Conservation (phyloP, 1,284 basidiomycete genomes). For the Wolfiporia cocos region DNA sequence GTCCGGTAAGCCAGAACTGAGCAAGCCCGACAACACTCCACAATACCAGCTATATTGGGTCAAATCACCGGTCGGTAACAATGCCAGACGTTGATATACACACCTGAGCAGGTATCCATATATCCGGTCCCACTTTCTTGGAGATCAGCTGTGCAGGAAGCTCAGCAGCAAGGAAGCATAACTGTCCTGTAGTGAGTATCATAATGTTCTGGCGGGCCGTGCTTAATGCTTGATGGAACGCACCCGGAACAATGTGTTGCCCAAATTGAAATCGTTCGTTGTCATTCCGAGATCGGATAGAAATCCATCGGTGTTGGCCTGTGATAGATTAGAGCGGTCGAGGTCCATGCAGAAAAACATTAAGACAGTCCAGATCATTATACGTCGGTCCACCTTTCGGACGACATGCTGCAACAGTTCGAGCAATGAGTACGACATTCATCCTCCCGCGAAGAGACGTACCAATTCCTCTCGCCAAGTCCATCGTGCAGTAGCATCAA, state of each 20-base stretch:
- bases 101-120: conserved; percentile 67
- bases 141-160: conserved; percentile 68
- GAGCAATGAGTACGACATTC: not conserved
- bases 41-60: conserved; percentile 35
- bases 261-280: conserved; percentile 63
- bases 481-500: conserved; percentile 64
- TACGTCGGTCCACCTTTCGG: conserved; percentile 54
- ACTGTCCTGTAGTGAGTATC: no score
- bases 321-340: conserved; percentile 49
- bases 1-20: conserved; percentile 60
- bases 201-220: no score
- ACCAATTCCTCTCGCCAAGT: conserved; percentile 61
- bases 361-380: conserved; percentile 58
- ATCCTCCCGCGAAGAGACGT: conserved; percentile 10
- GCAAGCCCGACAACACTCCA: conserved; percentile 50
- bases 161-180: conserved; percentile 57
- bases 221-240: no score
- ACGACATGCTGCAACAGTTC: conserved; percentile 34
- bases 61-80: not conserved
- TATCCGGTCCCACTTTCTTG: conserved; percentile 64
- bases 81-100: conserved; percentile 2
- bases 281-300: conserved; percentile 54
- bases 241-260: conserved; percentile 39
- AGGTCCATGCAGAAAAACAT: conserved; percentile 56
- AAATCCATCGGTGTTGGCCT: conserved; percentile 66